Percentiles rank a stretch among this genome's conserved stretches.
Conservation (phyloP, 495 filamentous ascomycete species). For the Trichoderma parareesei region DNA sequence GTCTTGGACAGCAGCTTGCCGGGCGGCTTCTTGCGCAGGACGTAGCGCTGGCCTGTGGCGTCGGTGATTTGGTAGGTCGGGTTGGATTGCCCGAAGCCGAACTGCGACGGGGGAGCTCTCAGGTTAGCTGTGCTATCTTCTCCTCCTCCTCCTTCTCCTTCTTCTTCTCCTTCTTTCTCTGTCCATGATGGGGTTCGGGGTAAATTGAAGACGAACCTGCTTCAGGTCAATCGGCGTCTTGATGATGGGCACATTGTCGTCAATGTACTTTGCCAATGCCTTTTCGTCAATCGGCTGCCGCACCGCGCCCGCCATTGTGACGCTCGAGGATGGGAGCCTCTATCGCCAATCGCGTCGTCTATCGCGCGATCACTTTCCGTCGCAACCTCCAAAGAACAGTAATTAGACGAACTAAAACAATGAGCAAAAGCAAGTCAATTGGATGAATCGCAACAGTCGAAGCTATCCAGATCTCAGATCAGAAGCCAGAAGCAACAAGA, state of each 20-base stretch:
- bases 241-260: conserved; percentile 67
- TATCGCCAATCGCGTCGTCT: background rate
- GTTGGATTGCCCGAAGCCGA: conserved; percentile 94
- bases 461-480: too few species aligned
- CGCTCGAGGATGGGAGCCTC: background rate
- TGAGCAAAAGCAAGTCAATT: background rate
- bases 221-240: conserved; percentile 74
- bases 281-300: conserved; percentile 79
- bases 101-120: conserved; percentile 43
- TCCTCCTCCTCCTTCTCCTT: background rate
- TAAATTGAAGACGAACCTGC: conserved; percentile 52
- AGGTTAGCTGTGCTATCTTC: background rate
- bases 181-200: too few species aligned
- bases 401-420: background rate
- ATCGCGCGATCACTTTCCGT: too few species aligned
- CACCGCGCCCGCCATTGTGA: conserved; percentile 73
- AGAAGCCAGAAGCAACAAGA: too few species aligned
- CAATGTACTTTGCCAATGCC: conserved; percentile 70
- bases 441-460: too few species aligned
- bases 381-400: too few species aligned
- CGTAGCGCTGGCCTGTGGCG: conserved; percentile 58
- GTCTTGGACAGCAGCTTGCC: conserved; percentile 85
- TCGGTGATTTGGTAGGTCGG: conserved; percentile 86
- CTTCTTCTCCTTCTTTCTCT: background rate
- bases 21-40: conserved; percentile 92